phyloP scores from a whole-genome alignment of 129 eudicot species.

The Lactuca sativa region DNA sequence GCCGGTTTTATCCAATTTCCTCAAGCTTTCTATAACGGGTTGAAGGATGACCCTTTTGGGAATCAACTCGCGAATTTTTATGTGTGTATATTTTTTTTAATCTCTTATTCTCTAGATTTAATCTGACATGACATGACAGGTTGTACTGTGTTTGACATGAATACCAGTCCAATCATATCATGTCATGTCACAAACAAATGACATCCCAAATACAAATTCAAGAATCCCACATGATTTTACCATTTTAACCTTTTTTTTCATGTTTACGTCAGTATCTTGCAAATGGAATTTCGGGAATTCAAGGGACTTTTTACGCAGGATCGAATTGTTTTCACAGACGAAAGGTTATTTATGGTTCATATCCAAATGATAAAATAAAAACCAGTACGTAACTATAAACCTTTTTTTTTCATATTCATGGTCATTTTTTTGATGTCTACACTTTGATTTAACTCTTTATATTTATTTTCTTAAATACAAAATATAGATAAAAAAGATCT shows the following conservation, averaged over 20 bases:
- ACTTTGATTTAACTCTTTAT: not conserved
- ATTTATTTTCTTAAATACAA: conserved; percentile 12
- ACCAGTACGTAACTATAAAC: conserved; percentile 21
- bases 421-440: not conserved
- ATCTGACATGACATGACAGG: not conserved
- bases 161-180: not conserved
- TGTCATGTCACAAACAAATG: not conserved
- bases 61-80: conserved; percentile 34
- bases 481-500: conserved; percentile 25
- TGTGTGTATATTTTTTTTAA: conserved; percentile 7
- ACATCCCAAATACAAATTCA: not conserved
- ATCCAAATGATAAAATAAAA: conserved; percentile 34
- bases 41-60: conserved; percentile 61
- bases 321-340: conserved; percentile 60
- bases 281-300: conserved; percentile 42
- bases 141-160: not conserved
- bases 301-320: conserved; percentile 49
- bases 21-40: conserved; percentile 55
- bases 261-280: conserved; percentile 19
- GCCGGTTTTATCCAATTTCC: conserved; percentile 59
- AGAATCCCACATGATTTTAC: not conserved
- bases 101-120: not conserved
- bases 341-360: conserved; percentile 55
- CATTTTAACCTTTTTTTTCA: not conserved
- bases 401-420: not conserved